Conservation (phyloP, 768 basidiomycete genomes). For the Boletus subcaerulescens region DNA sequence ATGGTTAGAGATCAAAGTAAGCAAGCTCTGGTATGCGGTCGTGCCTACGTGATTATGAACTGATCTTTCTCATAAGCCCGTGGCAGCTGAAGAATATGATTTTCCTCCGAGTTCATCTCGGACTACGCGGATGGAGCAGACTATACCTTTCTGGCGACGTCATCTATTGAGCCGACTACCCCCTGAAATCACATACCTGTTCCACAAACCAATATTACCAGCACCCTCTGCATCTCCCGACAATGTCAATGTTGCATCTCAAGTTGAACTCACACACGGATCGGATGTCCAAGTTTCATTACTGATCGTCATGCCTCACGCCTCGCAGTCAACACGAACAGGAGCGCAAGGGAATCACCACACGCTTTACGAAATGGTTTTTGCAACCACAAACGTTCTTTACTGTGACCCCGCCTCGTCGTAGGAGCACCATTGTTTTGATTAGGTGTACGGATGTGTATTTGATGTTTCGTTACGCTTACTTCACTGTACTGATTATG, state of each 20-base stretch:
- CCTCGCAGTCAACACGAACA: not conserved
- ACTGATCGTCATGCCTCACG: slow-evolving; percentile 29
- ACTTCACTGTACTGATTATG: too few species aligned
- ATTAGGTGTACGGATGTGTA: slow-evolving; percentile 1
- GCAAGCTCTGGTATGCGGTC: slow-evolving; percentile 20
- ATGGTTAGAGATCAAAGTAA: slow-evolving; percentile 24
- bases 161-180: slow-evolving; percentile 16
- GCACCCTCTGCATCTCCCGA: not conserved
- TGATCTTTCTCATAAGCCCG: slow-evolving; percentile 16
- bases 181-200: slow-evolving; percentile 29
- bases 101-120: not conserved
- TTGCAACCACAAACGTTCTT: slow-evolving; percentile 24
- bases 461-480: too few species aligned
- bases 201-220: slow-evolving; percentile 17
- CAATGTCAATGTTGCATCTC: not conserved
- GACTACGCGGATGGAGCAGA: slow-evolving; percentile 3
- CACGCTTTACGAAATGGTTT: slow-evolving; percentile 20
- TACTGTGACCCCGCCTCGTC: slow-evolving; percentile 12
- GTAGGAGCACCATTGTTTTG: slow-evolving; percentile 2
- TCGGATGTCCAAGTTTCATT: slow-evolving; percentile 28
- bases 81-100: slow-evolving; percentile 17
- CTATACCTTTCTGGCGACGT: slow-evolving; percentile 21
- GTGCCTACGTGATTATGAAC: not conserved
- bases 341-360: not conserved
- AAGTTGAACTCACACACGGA: slow-evolving; percentile 8